Conservation (phyloP, 768 basidiomycete genomes). For the Psilocybe cyanescens region DNA sequence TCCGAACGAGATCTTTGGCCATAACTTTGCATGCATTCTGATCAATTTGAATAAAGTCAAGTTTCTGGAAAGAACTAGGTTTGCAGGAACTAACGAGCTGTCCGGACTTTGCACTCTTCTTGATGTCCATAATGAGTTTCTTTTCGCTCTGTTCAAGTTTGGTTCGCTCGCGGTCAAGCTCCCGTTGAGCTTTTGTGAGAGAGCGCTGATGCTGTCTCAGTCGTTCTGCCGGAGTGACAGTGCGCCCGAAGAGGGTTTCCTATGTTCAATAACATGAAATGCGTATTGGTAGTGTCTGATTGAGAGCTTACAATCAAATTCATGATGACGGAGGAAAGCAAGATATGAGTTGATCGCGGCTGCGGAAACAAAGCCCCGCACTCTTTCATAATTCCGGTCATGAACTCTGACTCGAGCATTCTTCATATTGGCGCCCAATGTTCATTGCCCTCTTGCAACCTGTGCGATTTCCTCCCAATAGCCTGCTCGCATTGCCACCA, state of each 20-base stretch:
- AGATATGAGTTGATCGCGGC: conserved; percentile 12
- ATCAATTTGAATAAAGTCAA: conserved; percentile 12
- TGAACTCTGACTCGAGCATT: conserved; percentile 32
- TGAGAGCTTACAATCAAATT: conserved; percentile 70
- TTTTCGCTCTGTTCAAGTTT: conserved; percentile 97
- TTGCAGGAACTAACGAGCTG: conserved; percentile 71
- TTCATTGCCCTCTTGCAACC: conserved; percentile 57
- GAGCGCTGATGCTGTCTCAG: conserved; percentile 96
- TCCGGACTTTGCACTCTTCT: conserved; percentile 93
- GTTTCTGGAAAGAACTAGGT: neutral
- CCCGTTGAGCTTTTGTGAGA: conserved; percentile 95
- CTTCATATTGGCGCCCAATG: conserved; percentile 69
- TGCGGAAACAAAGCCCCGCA: neutral
- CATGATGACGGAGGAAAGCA: conserved; percentile 47
- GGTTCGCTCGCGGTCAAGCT: conserved; percentile 92
- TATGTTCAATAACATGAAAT: conserved; percentile 31
- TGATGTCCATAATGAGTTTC: conserved; percentile 95
- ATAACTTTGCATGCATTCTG: conserved; percentile 99
- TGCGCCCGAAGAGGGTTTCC: conserved; percentile 95
- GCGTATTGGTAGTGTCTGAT: neutral
- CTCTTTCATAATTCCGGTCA: neutral
- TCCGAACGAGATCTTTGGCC: conserved; percentile 98
- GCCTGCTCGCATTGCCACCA: conserved; percentile 58
- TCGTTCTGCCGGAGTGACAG: conserved; percentile 94
- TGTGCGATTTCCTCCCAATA: conserved; percentile 80